Base-by-base conservation (phyloP, 345 rosid genomes). In the Ricinus communis region DNA sequence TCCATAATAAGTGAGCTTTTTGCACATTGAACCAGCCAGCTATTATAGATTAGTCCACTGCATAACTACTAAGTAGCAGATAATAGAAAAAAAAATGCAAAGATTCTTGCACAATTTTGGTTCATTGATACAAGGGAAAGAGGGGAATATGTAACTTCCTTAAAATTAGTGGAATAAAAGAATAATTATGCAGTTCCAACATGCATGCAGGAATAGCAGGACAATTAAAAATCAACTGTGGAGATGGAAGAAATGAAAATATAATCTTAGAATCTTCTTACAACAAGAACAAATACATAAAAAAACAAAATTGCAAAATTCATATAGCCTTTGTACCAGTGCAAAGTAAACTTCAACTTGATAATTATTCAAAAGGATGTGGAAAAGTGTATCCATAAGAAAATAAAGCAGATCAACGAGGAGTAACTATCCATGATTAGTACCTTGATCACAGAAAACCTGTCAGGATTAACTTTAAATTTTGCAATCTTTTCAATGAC, bases 381-480 rank as follows among this genome's bases (percentile, higher is more conserved):
- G 8, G 47, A 65, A 50, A 24, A 56, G 64, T n/a, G 15, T 0
- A 0, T 27, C 45, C 11, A 24, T 8, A 19, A 14, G 30, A 19
- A 24, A 33, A 58, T 28, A 50, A 30, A 33, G 24, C 41, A 46
- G 2, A n/a, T 33, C 5, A 57, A 24, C 22, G 38, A 55, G 27
- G 21, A 67, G 15, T 22, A 43, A 43, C 47, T 33, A 33, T 33
- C 38, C 2, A 36, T 19, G n/a, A n/a, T n/a, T 66, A 53, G 79
- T 79, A 94, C 99, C 97, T 91, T 91, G 79, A 90, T 87, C 73
- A 94, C 93, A 65, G 86, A 67, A 81, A 94, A 94, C 73, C 97
- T 85, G 79, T 90, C 91, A 53, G 88, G 86, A 70, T 80, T 85
- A 66, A 94, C 97, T 81, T 88, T 73, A 77, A 94, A 94, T 31